Evolutionary conservation across 1,284 basidiomycete genomes (phyloP).

Genomic region (Hemileia vastatrix): DNA sequence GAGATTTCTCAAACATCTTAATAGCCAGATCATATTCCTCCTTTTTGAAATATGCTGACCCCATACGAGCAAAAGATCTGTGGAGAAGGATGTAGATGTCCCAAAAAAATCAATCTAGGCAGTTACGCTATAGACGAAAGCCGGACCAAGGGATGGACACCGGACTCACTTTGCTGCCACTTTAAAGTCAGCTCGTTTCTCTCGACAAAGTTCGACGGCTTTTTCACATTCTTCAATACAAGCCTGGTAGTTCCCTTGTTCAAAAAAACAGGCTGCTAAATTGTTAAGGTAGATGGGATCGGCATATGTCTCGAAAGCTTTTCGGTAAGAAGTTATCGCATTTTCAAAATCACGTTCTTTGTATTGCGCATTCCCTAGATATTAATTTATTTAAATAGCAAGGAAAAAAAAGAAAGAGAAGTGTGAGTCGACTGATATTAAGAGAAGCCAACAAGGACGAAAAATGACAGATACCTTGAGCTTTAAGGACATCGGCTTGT

Average conservation of each 20-base stretch:
- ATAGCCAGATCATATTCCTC: slow-evolving; percentile 67
- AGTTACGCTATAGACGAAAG: neutral
- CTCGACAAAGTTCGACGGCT: slow-evolving; percentile 85
- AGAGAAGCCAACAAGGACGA: too few relatives aligned
- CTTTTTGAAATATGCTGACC: slow-evolving; percentile 73
- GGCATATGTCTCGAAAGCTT: slow-evolving; percentile 11
- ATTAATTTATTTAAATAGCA: too few relatives aligned
- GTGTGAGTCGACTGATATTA: too few relatives aligned
- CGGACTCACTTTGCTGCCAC: slow-evolving; percentile 50
- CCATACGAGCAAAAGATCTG: slow-evolving; percentile 80
- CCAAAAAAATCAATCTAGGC: neutral
- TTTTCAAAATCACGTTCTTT: slow-evolving; percentile 9
- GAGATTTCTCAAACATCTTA: slow-evolving; percentile 70
- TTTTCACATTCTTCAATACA: slow-evolving; percentile 85
- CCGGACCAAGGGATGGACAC: neutral
- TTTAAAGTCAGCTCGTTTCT: slow-evolving; percentile 53
- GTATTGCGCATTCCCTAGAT: slow-evolving; percentile 9
- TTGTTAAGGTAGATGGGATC: slow-evolving; percentile 33
- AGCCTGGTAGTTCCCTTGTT: slow-evolving; percentile 81
- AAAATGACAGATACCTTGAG: too few relatives aligned
- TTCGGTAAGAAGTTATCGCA: slow-evolving; percentile 6
- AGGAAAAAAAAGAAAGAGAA: too few relatives aligned
- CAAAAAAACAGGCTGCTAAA: slow-evolving; percentile 73
- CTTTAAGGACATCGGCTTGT: too few relatives aligned
- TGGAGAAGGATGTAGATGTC: neutral